Conservation (phyloP, 2,329 filamentous ascomycete species). For the Myriosclerotinia curreyana region DNA sequence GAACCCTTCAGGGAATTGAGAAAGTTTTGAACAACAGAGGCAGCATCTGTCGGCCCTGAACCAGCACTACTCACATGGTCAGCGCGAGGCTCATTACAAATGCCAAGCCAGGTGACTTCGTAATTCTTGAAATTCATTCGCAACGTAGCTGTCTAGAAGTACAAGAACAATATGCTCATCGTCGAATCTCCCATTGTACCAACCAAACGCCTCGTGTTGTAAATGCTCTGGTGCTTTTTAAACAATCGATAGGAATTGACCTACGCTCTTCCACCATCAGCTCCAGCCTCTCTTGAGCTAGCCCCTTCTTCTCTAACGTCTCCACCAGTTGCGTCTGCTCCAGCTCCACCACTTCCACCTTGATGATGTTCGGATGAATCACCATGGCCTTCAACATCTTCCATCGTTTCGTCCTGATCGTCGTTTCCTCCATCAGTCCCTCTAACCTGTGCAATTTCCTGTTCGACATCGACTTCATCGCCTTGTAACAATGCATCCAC, state of each 20-base stretch:
- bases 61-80: slow-evolving; percentile 54
- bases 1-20: slow-evolving; percentile 71
- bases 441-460: slow-evolving; percentile 65
- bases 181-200: slow-evolving; percentile 28
- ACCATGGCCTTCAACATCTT: slow-evolving; percentile 68
- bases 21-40: slow-evolving; percentile 80
- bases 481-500: slow-evolving; percentile 83
- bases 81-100: slow-evolving; percentile 39
- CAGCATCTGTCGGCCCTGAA: slow-evolving; percentile 62
- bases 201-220: slow-evolving; percentile 36
- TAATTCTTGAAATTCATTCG: slow-evolving; percentile 34
- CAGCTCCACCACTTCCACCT: slow-evolving; percentile 74
- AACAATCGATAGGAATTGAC: slow-evolving; percentile 49
- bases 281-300: slow-evolving; percentile 84
- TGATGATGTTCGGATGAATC: slow-evolving; percentile 56
- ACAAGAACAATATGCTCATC: slow-evolving; percentile 33
- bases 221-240: slow-evolving; percentile 33
- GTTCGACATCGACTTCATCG: slow-evolving; percentile 76
- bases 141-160: slow-evolving; percentile 38
- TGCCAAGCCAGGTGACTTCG: slow-evolving; percentile 18
- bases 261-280: slow-evolving; percentile 99
- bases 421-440: slow-evolving; percentile 51
- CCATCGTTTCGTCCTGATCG: slow-evolving; percentile 74
- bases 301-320: slow-evolving; percentile 89
- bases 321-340: slow-evolving; percentile 81